Evolutionary conservation across 805 yeast species (phyloP).

Genomic region (Teunomyces gatunensis): DNA sequence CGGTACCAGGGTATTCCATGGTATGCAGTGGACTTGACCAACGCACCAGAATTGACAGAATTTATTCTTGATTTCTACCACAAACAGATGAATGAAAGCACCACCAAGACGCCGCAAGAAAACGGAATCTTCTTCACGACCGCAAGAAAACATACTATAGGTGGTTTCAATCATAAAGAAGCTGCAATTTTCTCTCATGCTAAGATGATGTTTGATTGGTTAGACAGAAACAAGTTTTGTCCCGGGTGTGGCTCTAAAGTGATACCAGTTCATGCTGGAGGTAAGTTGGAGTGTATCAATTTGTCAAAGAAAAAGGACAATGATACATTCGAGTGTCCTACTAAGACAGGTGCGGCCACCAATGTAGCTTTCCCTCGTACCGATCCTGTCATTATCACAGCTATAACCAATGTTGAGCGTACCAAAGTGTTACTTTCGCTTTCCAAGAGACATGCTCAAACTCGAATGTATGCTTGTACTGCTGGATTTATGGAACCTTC

Average conservation of each 20-base stretch:
- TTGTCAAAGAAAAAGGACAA: constrained; percentile 13
- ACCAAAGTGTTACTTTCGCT: constrained; percentile 69
- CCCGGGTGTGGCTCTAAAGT: constrained; percentile 79
- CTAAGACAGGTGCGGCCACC: constrained; percentile 46
- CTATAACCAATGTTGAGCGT: constrained; percentile 61
- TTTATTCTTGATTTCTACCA: constrained; percentile 28
- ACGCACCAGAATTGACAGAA: constrained; percentile 39
- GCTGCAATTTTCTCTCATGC: constrained; percentile 78
- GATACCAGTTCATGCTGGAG: constrained; percentile 66
- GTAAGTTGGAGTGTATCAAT: constrained; percentile 52
- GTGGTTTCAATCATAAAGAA: constrained; percentile 35
- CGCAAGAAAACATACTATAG: constrained; percentile 36
- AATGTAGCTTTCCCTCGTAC: constrained; percentile 90
- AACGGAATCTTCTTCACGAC: constrained; percentile 26
- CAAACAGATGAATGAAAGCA: constrained; percentile 14
- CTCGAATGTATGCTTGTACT: constrained; percentile 71
- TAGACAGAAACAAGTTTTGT: constrained; percentile 67
- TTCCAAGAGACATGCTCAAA: constrained; percentile 54
- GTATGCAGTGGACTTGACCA: constrained; percentile 58
- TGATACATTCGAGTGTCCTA: constrained; percentile 32
- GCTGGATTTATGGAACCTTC: constrained; percentile 97
- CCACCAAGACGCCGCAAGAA: constrained; percentile 6
- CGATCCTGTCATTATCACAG: constrained; percentile 84
- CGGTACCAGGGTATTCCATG: constrained; percentile 60
- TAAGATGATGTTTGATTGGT: constrained; percentile 84